A percentile compares a stretch with the other conserved stretches of the same genome.
Evolutionary conservation across 2,329 filamentous ascomycete genomes (phyloP).

Genomic region (Tolypocladium endophyticum): DNA sequence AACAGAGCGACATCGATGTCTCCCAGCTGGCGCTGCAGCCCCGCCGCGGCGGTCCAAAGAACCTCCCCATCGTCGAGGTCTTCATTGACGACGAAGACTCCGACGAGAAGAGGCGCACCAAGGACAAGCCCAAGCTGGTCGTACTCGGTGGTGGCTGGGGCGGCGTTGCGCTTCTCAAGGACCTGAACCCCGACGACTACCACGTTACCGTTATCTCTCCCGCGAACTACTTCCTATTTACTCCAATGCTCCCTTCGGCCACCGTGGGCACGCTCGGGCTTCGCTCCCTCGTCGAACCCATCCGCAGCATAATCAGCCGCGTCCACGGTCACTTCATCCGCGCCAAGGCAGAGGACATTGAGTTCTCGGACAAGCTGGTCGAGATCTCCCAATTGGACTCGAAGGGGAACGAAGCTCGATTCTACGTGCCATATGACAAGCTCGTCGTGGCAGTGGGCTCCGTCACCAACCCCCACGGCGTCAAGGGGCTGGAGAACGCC

Average conservation of each 20-base stretch:
- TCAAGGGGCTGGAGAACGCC: constrained; percentile 87
- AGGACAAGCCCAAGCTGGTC: constrained; percentile 85
- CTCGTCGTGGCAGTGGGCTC: constrained; percentile 87
- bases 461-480: constrained; percentile 87
- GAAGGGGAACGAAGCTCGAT: constrained; percentile 62
- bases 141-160: constrained; percentile 94
- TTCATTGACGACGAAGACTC: constrained; percentile 83
- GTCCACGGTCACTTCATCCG: constrained; percentile 85
- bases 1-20: constrained; percentile 65
- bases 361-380: constrained; percentile 83
- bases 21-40: constrained; percentile 75
- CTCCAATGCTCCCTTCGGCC: constrained; percentile 92
- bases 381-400: constrained; percentile 69
- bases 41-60: constrained; percentile 80
- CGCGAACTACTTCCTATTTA: constrained; percentile 95
- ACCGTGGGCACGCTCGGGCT: constrained; percentile 93
- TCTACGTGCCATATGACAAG: constrained; percentile 97
- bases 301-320: constrained; percentile 69
- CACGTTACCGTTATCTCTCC: constrained; percentile 93
- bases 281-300: constrained; percentile 83
- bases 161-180: constrained; percentile 82
- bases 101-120: constrained; percentile 56
- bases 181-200: constrained; percentile 81
- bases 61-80: constrained; percentile 80
- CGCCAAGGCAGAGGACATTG: constrained; percentile 76